Base-by-base conservation (phyloP, 1,284 basidiomycete species). In the Pyrrhoderma lamaoense region DNA sequence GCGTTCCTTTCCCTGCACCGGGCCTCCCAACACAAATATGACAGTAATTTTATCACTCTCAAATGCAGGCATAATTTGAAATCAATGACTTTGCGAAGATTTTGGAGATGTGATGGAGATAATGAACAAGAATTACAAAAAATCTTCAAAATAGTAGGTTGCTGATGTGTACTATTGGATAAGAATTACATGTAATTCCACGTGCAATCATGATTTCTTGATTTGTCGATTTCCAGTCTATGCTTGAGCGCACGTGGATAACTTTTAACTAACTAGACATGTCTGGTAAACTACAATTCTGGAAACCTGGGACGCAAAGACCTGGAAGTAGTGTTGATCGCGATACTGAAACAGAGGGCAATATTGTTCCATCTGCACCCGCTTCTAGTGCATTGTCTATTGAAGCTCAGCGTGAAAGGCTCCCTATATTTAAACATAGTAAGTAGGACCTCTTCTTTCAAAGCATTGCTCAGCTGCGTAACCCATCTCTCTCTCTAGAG, bases 1-100 rank as follows among this genome's bases (percentile, higher is more conserved):
- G 96, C 0, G 96, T 99, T 47, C 96, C 96, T 69, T 99, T 99
- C 58, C 91, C 93, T 59, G 93, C 93, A 51, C 96, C 96, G 19
- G 96, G 1, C 96, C 96, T 38, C 96, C 96, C 19, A 99, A 85
- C 16, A 99, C 94, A 63, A 93, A 99, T 60, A 99, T 76, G 55
- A 99, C 93, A 21, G 80, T 86, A 58, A 97, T 85, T 58, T 93
- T 84, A 48, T 68, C 66, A 40, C 72, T 66, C 65, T 92, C 81
- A 62, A 97, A 97, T 9, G 73, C 75, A 13, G 80, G 72, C 38
- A 22, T 42, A 8, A 8, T 45, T 7, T 5, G 5, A 14, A 7
- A 16, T 31, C 27, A 31, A n/a, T n/a, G n/a, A n/a, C n/a, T n/a
- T n/a, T 11, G 27, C 5, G 27, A 31, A 31, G 11, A 31, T 11